Evolutionary conservation across 163 green algal genomes (phyloP), one percentile per base, ranked within the genome.

Genomic region (Scenedesmus sp.): DNA sequence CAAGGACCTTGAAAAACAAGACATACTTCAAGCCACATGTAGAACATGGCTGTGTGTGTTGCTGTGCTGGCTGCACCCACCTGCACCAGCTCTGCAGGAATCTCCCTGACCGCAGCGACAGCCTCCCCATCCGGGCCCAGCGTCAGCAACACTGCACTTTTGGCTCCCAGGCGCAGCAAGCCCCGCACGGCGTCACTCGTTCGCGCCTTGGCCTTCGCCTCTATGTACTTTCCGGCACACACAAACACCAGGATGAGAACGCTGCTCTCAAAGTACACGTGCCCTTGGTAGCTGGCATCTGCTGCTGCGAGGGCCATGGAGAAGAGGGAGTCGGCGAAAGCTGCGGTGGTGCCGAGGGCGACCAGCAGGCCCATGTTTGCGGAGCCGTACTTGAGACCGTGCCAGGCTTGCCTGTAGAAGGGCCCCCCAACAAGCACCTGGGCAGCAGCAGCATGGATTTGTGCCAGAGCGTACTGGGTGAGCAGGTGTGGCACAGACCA

Each of bases 341-440:
- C 96, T 33, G 97, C 97, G 37, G 96, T 98, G n/a, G 98, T 99
- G 86, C 97, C 98, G 43, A 99, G 95, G 18, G 95, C 96, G 12
- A 99, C 97, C 33, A 99, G 95, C 24, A 99, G 83, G 76, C 99
- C 96, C 98, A 99, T 99, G 94, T 99, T 99, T 78, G 96, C 95
- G 24, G 91, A 85, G 35, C 96, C 92, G 46, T 84, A 84, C 59
- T 84, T 83, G 30, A 98, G 93, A 0, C 94, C 92, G 13, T 94
- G 92, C 70, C 92, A 96, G 16, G 96, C 96, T 35, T 93, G 93
- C 46, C 46, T 51, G 85, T 96, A 93, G 85, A 97, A 96, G 59
- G 78, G 86, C 0, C 18, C 30, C 30, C 88, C 88, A 20, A 88
- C 81, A 20, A 85, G 37, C 26, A 92, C 81, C 88, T 92, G 80